Base-by-base conservation (phyloP, 345 rosid genomes). In the Eucalyptus sp. region DNA sequence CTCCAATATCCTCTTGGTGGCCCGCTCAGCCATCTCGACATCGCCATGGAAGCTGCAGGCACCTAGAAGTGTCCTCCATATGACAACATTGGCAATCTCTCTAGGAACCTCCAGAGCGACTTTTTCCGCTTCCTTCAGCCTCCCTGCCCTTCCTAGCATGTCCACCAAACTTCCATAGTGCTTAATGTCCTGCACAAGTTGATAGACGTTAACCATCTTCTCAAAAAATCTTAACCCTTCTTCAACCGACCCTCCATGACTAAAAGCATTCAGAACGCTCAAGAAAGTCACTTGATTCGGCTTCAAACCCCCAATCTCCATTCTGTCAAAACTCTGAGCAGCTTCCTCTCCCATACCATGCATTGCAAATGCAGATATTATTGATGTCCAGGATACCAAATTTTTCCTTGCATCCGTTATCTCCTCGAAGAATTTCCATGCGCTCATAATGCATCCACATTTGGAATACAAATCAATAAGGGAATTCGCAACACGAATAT, bases 261-360 rank as follows among this genome's bases (percentile, higher is more conserved):
- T 97, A 86, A 97, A 96, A 71, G 96, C 99, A 92, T 91, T 96
- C 88, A 97, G 89, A 86, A 96, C 94, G 90, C 98, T 95, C 91
- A 97, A 89, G 91, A 95, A 95, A 7, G 98, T 96, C 64, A 95
- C 96, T 90, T 95, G 90, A 56, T 96, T 97, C 0, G 99, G 96
- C 29, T 86, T 94, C 90, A 94, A 66, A 37, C 96, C 95, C 46
- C 80, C 76, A 87, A 87, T 93, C 92, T 94, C 95, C 97, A 97
- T 96, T 89, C 91, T 93, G 58, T 91, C 91, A 90, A 95, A 96
- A 88, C 85, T 56, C 68, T 87, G 91, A 25, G 93, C 91, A 1
- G 99, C 99, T 92, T 95, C 98, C 89, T 91, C 93, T n/a, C 95
- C 98, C 97, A 94, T 92, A 48, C 99, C 97, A 76, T 96, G 96